Conservation (phyloP, 1,284 basidiomycete genomes). For the Coniophora puteana region DNA sequence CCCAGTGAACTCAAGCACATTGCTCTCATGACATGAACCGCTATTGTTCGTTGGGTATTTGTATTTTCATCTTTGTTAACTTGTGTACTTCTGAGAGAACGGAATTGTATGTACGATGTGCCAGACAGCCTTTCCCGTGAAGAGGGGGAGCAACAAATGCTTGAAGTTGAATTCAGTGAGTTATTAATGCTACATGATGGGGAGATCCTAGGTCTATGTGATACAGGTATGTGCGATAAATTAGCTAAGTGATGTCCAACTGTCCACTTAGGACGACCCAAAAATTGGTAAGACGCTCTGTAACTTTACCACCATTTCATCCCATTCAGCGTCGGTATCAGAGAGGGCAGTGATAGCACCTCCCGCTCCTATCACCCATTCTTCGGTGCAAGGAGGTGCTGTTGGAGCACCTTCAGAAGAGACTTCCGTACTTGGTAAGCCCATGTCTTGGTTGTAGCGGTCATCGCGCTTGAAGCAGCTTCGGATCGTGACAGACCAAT, state of each 20-base stretch:
- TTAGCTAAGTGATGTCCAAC: slow-evolving; percentile 6
- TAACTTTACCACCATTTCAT: slow-evolving; percentile 88
- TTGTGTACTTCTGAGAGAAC: slow-evolving; percentile 1
- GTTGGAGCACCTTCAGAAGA: slow-evolving; percentile 15
- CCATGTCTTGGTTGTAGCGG: slow-evolving; percentile 10
- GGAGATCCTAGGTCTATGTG: not conserved
- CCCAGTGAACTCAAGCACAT: slow-evolving; percentile 79
- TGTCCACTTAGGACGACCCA: slow-evolving; percentile 23
- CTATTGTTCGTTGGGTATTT: not conserved
- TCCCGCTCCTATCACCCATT: slow-evolving; percentile 85
- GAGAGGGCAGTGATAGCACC: slow-evolving; percentile 96
- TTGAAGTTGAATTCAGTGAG: slow-evolving; percentile 32
- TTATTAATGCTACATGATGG: slow-evolving; percentile 1
- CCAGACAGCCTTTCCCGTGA: too few relatives aligned
- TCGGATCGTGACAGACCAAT: slow-evolving; percentile 95
- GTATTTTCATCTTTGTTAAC: slow-evolving; percentile 3
- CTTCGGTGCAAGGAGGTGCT: slow-evolving; percentile 32
- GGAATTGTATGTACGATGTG: too few relatives aligned
- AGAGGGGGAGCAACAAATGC: not conserved
- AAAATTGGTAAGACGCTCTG: slow-evolving; percentile 69
- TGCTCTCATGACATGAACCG: slow-evolving; percentile 61
- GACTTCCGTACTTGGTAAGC: slow-evolving; percentile 6
- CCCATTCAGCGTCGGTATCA: slow-evolving; percentile 86
- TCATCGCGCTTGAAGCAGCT: slow-evolving; percentile 82
- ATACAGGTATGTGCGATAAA: slow-evolving; percentile 1